Evolutionary conservation across 805 yeast genomes (phyloP).

Genomic region (Starmerella ratchasimensis): DNA sequence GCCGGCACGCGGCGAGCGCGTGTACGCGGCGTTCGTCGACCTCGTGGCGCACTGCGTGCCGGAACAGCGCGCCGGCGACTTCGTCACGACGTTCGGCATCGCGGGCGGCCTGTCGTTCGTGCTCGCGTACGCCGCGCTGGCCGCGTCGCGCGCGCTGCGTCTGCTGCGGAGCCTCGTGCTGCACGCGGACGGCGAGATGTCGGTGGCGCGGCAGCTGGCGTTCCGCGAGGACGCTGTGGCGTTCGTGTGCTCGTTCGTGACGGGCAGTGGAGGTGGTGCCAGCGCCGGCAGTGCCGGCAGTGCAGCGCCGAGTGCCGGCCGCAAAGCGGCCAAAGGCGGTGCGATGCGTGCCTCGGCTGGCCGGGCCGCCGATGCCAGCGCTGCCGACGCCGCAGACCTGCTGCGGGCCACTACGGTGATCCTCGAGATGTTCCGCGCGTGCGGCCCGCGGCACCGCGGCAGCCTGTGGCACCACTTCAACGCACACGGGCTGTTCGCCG

Average conservation of each 20-base stretch:
- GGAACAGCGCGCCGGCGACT: slow-evolving; percentile 8
- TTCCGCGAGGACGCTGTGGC: slow-evolving; percentile 17
- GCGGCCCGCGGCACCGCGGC: slow-evolving; percentile 18
- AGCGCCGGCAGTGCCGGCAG: too few relatives aligned
- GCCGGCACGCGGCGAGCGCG: background rate
- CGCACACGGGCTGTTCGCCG: slow-evolving; percentile 10
- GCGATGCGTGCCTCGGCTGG: too few relatives aligned
- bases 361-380: too few relatives aligned
- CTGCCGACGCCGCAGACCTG: too few relatives aligned
- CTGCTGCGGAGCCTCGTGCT: slow-evolving; percentile 7
- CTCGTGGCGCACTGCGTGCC: slow-evolving; percentile 13
- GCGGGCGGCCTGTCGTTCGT: slow-evolving; percentile 20
- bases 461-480: slow-evolving; percentile 20
- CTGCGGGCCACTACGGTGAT: slow-evolving; percentile 10
- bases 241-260: slow-evolving; percentile 11
- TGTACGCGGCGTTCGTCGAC: slow-evolving; percentile 11
- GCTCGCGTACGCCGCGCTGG: slow-evolving; percentile 9
- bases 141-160: slow-evolving; percentile 4
- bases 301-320: too few relatives aligned
- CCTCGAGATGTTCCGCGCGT: slow-evolving; percentile 14
- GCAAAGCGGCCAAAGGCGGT: background rate
- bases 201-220: slow-evolving; percentile 15
- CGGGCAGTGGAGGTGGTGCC: background rate
- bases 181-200: slow-evolving; percentile 6
- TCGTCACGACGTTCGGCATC: slow-evolving; percentile 17